Conservation (phyloP, 1,284 basidiomycete species). For the Termitomyces sp. region DNA sequence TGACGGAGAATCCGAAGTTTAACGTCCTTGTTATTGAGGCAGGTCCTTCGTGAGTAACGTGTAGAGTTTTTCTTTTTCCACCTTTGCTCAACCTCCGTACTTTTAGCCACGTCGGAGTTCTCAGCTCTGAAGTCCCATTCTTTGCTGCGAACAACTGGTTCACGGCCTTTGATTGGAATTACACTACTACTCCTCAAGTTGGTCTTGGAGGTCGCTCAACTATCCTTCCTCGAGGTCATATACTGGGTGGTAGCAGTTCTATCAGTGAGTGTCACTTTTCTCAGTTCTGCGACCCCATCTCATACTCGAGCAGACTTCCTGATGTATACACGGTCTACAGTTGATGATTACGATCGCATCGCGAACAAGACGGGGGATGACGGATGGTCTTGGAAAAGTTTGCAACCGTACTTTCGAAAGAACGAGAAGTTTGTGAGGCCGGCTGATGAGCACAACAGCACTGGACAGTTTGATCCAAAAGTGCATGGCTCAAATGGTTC, state of each 20-base stretch:
- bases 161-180: slow-evolving; percentile 15
- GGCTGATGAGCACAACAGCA: slow-evolving; percentile 19
- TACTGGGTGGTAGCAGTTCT: slow-evolving; percentile 17
- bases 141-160: slow-evolving; percentile 10
- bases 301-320: slow-evolving; percentile 6
- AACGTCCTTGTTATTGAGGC: slow-evolving; percentile 13
- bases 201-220: slow-evolving; percentile 10
- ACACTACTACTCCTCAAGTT: slow-evolving; percentile 13
- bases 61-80: neutral
- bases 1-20: slow-evolving; percentile 10
- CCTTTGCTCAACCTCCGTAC: neutral
- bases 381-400: slow-evolving; percentile 16
- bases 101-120: slow-evolving; percentile 7
- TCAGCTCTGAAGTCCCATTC: slow-evolving; percentile 9
- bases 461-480: slow-evolving; percentile 17
- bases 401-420: slow-evolving; percentile 16
- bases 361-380: slow-evolving; percentile 12
- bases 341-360: slow-evolving; percentile 14
- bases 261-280: slow-evolving; percentile 11
- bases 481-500: slow-evolving; percentile 20
- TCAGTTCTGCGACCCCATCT: neutral
- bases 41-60: slow-evolving; percentile 9
- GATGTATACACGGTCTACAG: slow-evolving; percentile 11
- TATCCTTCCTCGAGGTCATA: slow-evolving; percentile 10
- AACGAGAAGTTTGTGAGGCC: slow-evolving; percentile 23